Base-by-base conservation (phyloP, 2,329 filamentous ascomycete genomes). In the Didymella keratinophila region DNA sequence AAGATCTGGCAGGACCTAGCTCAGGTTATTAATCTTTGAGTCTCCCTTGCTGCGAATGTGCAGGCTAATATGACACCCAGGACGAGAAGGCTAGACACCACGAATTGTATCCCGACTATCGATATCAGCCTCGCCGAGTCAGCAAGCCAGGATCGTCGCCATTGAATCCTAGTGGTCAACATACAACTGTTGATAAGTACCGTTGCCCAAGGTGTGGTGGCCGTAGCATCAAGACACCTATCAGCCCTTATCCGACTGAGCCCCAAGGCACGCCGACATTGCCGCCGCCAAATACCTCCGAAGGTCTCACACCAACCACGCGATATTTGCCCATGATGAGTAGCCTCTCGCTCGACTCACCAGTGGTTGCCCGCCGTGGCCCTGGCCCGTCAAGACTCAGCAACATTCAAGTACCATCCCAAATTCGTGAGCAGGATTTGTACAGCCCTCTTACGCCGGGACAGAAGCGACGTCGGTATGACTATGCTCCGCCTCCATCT, bases 11-110 rank as follows among this genome's bases (percentile, higher is more conserved):
- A 95, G 77, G 84, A 85, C 60, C 85, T 96, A 56, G 95, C 95
- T 60, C 92, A 96, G 79, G 91, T 89, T 78, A 66, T 77, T 65
- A 20, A 18, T 27, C 28, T 28, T 49, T 25, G 20, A 16, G 8
- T 12, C 16, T 36, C 50, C 44, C 30, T 51, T 53, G 43, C 37
- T 43, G 37, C 32, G 43, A 11, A 23, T 25, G 3, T 20, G 16
- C 28, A 49, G 20, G 16, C 42, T 73, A 43, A 75, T 44, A 46
- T 25, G 45, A 25, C 43, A 51, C 55, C 41, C 66, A 89, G 87
- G 86, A 97, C 79, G 95, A 98, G 77, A 98, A 98, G 81, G 82
- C 87, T 61, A 89, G 91, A 18, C 95, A 99, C 76, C 89, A 92
- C 71, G 88, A 89, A 63, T 91, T 93, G 78, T 97, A 97, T 75